Conservation (phyloP, 805 yeast genomes). For the Groenewaldozyma salmanticensis region DNA sequence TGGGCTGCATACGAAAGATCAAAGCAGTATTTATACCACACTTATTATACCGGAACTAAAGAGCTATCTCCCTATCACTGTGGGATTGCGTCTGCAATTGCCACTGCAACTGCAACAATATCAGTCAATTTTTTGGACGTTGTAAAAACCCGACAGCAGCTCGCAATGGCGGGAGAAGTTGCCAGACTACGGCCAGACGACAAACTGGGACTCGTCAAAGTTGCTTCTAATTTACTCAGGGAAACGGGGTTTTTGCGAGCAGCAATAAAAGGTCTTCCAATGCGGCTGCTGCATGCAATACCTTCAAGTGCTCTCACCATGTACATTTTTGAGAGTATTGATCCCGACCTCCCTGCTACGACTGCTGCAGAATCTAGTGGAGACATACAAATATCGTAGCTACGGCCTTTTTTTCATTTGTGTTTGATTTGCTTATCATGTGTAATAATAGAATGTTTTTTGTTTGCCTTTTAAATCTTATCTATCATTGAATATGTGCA, state of each 20-base stretch:
- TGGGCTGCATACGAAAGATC: constrained; percentile 28
- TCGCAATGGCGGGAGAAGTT: constrained; percentile 32
- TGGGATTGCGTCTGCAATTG: constrained; percentile 28
- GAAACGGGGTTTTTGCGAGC: constrained; percentile 30
- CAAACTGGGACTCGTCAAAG: constrained; percentile 23
- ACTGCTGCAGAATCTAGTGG: not conserved
- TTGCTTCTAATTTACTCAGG: constrained; percentile 27
- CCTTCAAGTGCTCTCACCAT: constrained; percentile 33
- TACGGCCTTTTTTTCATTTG: not conserved
- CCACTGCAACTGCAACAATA: constrained; percentile 26
- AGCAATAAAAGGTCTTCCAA: constrained; percentile 28
- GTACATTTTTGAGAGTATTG: constrained; percentile 31
- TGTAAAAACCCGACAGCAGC: constrained; percentile 36
- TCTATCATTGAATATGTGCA: not conserved
- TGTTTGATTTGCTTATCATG: too few species aligned
- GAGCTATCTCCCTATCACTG: constrained; percentile 19
- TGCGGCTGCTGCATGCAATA: constrained; percentile 29
- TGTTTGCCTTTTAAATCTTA: not conserved
- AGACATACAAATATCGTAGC: not conserved
- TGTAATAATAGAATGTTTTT: not conserved
- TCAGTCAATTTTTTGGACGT: constrained; percentile 32
- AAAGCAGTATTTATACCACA: constrained; percentile 3
- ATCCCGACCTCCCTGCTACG: constrained; percentile 24
- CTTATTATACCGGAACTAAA: not conserved
- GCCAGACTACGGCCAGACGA: constrained; percentile 30